Evolutionary conservation across 2,329 filamentous ascomycete genomes (phyloP), one percentile per base, ranked within the genome.

Genomic region (Fusarium sublunatum): DNA sequence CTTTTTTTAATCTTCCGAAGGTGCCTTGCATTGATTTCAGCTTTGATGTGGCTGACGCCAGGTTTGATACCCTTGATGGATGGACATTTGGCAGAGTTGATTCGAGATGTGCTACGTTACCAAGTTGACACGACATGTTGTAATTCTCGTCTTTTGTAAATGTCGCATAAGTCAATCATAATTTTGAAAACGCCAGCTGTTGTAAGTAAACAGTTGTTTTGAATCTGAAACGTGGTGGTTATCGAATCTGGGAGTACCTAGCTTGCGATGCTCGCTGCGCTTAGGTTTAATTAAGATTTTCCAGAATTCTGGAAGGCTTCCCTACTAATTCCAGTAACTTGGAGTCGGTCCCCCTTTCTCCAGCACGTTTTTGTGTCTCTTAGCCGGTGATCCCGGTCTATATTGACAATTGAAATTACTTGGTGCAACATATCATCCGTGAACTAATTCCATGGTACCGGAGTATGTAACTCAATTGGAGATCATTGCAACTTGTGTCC

Each of bases 401-500:
- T 51, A 60, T 56, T 53, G 51, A 38, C 39, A 44, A 67, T 68
- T 51, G 67, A 70, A 68, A 68, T 70, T 70, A 49, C 57, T 44
- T 67, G 56, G 67, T 70, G 67, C 59, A 65, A 70, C 67, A 64
- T 67, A 41, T 49, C 42, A 57, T 65, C 40, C 53, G 50, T 54
- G 61, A 46, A 44, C 40, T 50, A 40, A 53, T 50, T 50, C 40
- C 61, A 58, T 64, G 61, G 61, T 58, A 62, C 61, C 61, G 61
- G 59, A 65, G 58, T 48, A 63, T 45, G 36, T 35, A 57, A 48
- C 51, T 64, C 58, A 69, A 69, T 66, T 58, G 51, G 66, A 58
- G 35, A 39, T 31, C 9, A 24, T 24, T 34, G 35, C 41, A 35
- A 15, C 47, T 42, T 49, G 35, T 22, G 48, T 29, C 45, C 35